phyloP scores from a whole-genome alignment of 2,329 filamentous ascomycete species.

The Diaporthe sp. region DNA sequence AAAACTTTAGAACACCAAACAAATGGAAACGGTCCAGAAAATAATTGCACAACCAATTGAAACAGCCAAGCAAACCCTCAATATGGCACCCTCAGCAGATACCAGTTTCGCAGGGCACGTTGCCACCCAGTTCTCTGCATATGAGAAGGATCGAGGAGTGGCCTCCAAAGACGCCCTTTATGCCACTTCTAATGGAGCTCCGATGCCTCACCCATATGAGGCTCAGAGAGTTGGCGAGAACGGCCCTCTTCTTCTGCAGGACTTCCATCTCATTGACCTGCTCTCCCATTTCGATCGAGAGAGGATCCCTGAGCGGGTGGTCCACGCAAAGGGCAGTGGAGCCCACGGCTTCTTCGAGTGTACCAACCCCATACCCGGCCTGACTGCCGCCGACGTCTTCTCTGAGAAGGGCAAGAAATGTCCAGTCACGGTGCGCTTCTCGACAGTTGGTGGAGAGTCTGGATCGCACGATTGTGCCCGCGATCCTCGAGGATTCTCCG shows the following conservation, averaged over 20 bases:
- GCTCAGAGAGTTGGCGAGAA: slow-evolving; percentile 68
- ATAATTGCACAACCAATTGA: slow-evolving; percentile 24
- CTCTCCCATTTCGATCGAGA: slow-evolving; percentile 73
- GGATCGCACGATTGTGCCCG: slow-evolving; percentile 79
- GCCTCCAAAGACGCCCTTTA: slow-evolving; percentile 60
- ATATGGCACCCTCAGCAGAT: slow-evolving; percentile 44
- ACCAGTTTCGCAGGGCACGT: slow-evolving; percentile 53
- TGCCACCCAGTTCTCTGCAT: slow-evolving; percentile 52
- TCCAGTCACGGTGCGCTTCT: slow-evolving; percentile 76
- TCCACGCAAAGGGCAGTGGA: slow-evolving; percentile 71
- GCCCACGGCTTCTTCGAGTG: slow-evolving; percentile 67
- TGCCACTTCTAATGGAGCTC: slow-evolving; percentile 67
- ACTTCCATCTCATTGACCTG: slow-evolving; percentile 73
- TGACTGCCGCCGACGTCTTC: slow-evolving; percentile 66
- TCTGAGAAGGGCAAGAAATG: slow-evolving; percentile 76
- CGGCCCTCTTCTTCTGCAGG: slow-evolving; percentile 68
- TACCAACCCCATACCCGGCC: slow-evolving; percentile 62
- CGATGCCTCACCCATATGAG: slow-evolving; percentile 70
- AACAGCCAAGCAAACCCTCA: slow-evolving; percentile 27
- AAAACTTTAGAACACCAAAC: too few relatives aligned
- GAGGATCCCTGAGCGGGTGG: slow-evolving; percentile 71
- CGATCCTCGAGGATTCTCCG: slow-evolving; percentile 78
- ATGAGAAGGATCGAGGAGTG: slow-evolving; percentile 54
- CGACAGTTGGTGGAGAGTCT: slow-evolving; percentile 80
- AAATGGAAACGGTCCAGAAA: slow-evolving; percentile 22